Evolutionary conservation across 164 flowering plant species (phyloP).

Genomic region (Aristolochia fimbriata): DNA sequence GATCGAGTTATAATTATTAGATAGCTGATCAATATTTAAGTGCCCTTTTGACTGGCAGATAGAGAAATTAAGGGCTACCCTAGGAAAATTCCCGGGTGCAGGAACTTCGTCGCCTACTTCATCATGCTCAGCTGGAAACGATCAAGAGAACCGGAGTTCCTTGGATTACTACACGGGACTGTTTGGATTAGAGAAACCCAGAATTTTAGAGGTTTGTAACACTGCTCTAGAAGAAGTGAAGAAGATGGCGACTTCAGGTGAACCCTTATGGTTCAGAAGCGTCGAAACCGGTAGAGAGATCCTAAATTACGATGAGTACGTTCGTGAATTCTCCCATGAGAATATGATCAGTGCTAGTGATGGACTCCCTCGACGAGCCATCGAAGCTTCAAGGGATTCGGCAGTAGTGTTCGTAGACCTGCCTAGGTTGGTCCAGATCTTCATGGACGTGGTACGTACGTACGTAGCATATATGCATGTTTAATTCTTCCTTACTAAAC

Average conservation of each 20-base stretch:
- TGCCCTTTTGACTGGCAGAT: slow-evolving; percentile 27
- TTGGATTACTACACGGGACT: slow-evolving; percentile 66
- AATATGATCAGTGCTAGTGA: slow-evolving; percentile 7
- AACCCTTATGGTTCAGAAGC: slow-evolving; percentile 85
- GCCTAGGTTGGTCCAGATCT: slow-evolving; percentile 58
- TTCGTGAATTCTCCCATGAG: slow-evolving; percentile 41
- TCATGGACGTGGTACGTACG: slow-evolving; percentile 83
- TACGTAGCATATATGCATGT: too few species aligned
- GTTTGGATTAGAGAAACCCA: slow-evolving; percentile 72
- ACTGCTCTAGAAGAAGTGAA: slow-evolving; percentile 60
- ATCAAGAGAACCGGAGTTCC: slow-evolving; percentile 53
- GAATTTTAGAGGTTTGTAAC: slow-evolving; percentile 46
- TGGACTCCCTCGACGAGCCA: slow-evolving; percentile 35
- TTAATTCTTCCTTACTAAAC: too few species aligned
- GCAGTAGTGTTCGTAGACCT: slow-evolving; percentile 71
- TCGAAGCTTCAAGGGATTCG: slow-evolving; percentile 90
- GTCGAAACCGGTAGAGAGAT: slow-evolving; percentile 94
- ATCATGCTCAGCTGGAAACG: slow-evolving; percentile 52
- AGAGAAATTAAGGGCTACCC: slow-evolving; percentile 48
- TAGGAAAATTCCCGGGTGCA: slow-evolving; percentile 39
- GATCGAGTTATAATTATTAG: too few species aligned
- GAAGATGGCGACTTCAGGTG: slow-evolving; percentile 70
- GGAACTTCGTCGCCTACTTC: slow-evolving; percentile 43
- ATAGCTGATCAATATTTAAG: too few species aligned
- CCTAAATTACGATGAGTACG: slow-evolving; percentile 89